Evolutionary conservation across 805 yeast genomes (phyloP).

Genomic region (Dipodascopsis uninucleata): DNA sequence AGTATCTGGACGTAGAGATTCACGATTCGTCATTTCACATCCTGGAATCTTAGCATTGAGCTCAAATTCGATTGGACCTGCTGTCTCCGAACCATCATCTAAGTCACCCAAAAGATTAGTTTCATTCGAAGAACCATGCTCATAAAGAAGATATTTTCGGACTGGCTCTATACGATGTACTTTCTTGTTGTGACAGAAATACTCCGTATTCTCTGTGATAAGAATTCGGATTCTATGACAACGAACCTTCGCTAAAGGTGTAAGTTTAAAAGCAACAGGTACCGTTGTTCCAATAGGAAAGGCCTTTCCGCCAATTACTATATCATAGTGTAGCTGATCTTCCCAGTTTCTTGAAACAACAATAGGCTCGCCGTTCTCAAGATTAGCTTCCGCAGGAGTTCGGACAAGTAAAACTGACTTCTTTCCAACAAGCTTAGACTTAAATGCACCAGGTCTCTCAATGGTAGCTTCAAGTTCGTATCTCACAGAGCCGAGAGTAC

Average conservation of each 20-base stretch:
- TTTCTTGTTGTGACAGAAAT: constrained; percentile 77
- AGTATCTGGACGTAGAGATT: constrained; percentile 71
- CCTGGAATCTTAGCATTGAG: constrained; percentile 80
- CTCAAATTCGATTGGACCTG: constrained; percentile 61
- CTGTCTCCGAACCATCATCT: constrained; percentile 33
- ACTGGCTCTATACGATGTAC: constrained; percentile 92
- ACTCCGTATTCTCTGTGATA: constrained; percentile 85
- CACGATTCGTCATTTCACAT: constrained; percentile 8
- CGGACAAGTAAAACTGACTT: constrained; percentile 66
- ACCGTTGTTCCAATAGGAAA: constrained; percentile 77
- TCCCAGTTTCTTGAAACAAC: constrained; percentile 83
- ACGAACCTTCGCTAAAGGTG: constrained; percentile 83
- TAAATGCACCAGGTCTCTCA: constrained; percentile 81
- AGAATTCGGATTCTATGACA: constrained; percentile 82
- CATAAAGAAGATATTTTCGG: constrained; percentile 72
- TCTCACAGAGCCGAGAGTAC: constrained; percentile 75
- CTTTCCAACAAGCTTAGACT: constrained; percentile 63
- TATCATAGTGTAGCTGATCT: constrained; percentile 81
- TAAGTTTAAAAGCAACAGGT: constrained; percentile 78
- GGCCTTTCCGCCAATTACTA: constrained; percentile 84
- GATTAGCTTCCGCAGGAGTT: constrained; percentile 69
- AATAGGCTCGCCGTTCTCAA: constrained; percentile 91
- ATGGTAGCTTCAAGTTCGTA: constrained; percentile 68
- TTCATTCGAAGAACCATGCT: constrained; percentile 47
- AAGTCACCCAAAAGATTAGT: constrained; percentile 47